Base-by-base conservation (phyloP, 371 early-diverging fungal species). In the Rhizoclosmatium hyalinum region DNA sequence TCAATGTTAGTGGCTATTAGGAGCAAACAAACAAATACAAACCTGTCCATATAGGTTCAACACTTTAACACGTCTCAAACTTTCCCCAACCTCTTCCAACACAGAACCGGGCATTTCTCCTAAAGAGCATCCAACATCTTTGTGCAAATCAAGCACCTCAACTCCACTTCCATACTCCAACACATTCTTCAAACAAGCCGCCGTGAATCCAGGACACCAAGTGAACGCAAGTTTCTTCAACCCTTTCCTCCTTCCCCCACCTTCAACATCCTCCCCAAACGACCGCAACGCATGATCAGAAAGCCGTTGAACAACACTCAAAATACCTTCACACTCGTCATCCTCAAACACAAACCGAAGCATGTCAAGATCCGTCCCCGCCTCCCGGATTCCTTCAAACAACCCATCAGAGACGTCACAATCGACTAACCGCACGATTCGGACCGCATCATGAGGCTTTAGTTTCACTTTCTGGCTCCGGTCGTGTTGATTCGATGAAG, bases 271-370 rank as follows among this genome's bases (percentile, higher is more conserved):
- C 21, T 24, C 24, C 45, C 78, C 76, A 12, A 82, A 65, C n/a
- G 79, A 53, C 50, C 50, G n/a, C 17, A 83, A 68, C 0, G 72
- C 39, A 14, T 60, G 55, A 54, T 81, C 82, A 14, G 81, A 73
- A n/a, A 85, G 74, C 41, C 63, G 72, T 1, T 47, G 50, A 12
- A 77, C 77, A 6, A 77, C 76, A 0, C 68, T 64, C 2, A 79
- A 65, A 54, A 75, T 82, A 6, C 76, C 79, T n/a, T 78, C 76
- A 47, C 76, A 82, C 39, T 65, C 69, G 55, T 80, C 80, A 68
- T 83, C 82, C 75, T 85, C 85, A 73, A 83, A 85, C 39, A 83
- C 85, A 24, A 83, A 46, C 12, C 83, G 76, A 2, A 85, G 62
- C 77, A 83, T 79, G 4, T 80, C 77, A 2, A 85, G 63, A 14